These are phyloP conservation scores for Lepidium didymum DNA, from an alignment of 345 rosid species.

Conservation along the genomic window DNA sequence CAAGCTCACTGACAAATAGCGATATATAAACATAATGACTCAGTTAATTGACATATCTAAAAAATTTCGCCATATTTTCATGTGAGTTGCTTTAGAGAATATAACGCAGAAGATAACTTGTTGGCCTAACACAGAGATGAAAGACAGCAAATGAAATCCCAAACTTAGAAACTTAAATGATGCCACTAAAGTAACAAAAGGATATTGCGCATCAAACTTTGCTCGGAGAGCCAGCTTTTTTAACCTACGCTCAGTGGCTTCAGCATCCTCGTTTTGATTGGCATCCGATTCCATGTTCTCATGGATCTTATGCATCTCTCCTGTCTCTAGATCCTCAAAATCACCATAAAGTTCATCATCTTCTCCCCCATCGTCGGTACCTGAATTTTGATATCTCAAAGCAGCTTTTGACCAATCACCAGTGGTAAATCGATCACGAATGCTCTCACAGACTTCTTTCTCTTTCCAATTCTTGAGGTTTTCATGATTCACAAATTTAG, in stretches of 20 bases:
- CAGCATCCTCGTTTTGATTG: slow-evolving; percentile 40
- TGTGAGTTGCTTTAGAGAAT: background rate
- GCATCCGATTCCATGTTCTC: slow-evolving; percentile 29
- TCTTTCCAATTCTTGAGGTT: slow-evolving; percentile 63
- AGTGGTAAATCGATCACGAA: slow-evolving; percentile 84
- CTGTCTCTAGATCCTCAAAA: slow-evolving; percentile 90
- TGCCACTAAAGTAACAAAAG: slow-evolving; percentile 35
- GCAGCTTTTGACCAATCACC: slow-evolving; percentile 87
- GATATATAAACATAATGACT: background rate
- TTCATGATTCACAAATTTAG: slow-evolving; percentile 47
- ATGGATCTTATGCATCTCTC: slow-evolving; percentile 42
- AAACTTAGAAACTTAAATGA: background rate
- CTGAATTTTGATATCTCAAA: slow-evolving; percentile 42
- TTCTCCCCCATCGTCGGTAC: slow-evolving; percentile 32
- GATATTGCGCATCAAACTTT: slow-evolving; percentile 82
- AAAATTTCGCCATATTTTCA: background rate
- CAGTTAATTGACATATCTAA: background rate
- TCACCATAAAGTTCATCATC: slow-evolving; percentile 56
- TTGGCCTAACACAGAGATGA: background rate
- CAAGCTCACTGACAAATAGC: background rate
- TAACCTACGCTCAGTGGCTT: slow-evolving; percentile 45
- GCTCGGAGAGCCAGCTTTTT: slow-evolving; percentile 84
- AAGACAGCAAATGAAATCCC: background rate
- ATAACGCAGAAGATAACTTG: background rate
- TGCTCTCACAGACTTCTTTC: slow-evolving; percentile 49